Evolutionary conservation across 148 eudicot species (phyloP).

Genomic region (Heliosperma pusillum): DNA sequence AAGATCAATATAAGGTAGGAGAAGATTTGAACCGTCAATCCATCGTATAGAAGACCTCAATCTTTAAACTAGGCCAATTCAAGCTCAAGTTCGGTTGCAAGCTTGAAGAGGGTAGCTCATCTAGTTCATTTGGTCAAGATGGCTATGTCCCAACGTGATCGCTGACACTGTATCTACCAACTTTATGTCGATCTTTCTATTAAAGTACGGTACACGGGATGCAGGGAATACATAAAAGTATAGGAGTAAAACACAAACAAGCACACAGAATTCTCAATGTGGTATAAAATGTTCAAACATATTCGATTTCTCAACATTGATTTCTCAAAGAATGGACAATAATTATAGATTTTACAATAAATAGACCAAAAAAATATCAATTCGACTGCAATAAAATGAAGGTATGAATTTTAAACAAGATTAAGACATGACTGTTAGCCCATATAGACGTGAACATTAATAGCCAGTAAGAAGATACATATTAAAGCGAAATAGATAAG

Average conservation of each 20-base stretch:
- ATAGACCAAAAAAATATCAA: not conserved
- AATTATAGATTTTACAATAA: too few relatives aligned
- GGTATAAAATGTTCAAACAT: not conserved
- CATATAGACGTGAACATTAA: slow-evolving; percentile 59
- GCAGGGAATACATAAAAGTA: not conserved
- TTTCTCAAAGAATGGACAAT: not conserved
- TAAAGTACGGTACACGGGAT: not conserved
- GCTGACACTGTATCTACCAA: too few relatives aligned
- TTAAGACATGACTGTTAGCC: slow-evolving; percentile 27
- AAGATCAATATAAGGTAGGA: too few relatives aligned
- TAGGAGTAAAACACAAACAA: not conserved
- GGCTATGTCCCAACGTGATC: too few relatives aligned
- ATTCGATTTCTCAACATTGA: not conserved
- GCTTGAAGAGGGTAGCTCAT: too few relatives aligned
- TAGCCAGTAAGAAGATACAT: slow-evolving; percentile 56
- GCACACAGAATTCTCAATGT: not conserved
- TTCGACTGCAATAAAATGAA: not conserved
- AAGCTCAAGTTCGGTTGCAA: too few relatives aligned
- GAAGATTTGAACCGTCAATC: too few relatives aligned
- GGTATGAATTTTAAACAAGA: not conserved
- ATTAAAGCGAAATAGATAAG: slow-evolving; percentile 58
- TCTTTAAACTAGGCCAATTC: too few relatives aligned
- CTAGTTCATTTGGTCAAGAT: too few relatives aligned
- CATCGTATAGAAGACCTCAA: too few relatives aligned
- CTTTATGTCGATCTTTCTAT: too few relatives aligned